These are phyloP conservation scores for Ascochyta rabiei DNA, from an alignment of 2,329 filamentous ascomycete genomes.

Conservation along the genomic window DNA sequence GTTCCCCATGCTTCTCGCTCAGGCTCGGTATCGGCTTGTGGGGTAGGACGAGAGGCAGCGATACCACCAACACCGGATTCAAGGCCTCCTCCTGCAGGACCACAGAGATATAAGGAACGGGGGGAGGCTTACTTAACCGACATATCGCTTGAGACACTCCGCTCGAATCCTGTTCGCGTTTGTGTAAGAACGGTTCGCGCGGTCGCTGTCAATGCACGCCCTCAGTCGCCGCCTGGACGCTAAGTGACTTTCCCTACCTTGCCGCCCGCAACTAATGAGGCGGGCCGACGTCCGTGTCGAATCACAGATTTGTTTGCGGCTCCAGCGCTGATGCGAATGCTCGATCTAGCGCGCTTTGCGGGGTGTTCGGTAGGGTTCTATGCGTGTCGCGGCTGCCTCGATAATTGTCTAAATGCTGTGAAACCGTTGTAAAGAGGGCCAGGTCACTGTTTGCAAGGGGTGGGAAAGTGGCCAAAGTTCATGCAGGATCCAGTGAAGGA, in stretches of 20 bases:
- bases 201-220: slow-evolving; percentile 29
- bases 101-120: slow-evolving; percentile 6
- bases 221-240: slow-evolving; percentile 13
- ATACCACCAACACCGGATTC: slow-evolving; percentile 8
- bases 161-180: slow-evolving; percentile 28
- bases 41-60: slow-evolving; percentile 20
- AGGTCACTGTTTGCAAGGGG: not conserved
- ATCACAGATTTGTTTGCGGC: slow-evolving; percentile 27
- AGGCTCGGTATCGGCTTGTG: slow-evolving; percentile 7
- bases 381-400: slow-evolving; percentile 26
- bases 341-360: slow-evolving; percentile 26
- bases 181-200: slow-evolving; percentile 29
- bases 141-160: slow-evolving; percentile 35
- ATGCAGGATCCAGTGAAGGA: not conserved
- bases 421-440: not conserved
- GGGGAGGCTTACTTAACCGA: slow-evolving; percentile 48
- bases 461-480: not conserved
- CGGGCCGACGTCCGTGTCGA: slow-evolving; percentile 28
- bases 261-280: slow-evolving; percentile 22
- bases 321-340: slow-evolving; percentile 29
- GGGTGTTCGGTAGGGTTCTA: slow-evolving; percentile 24
- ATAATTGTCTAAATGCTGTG: slow-evolving; percentile 4
- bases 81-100: slow-evolving; percentile 1
- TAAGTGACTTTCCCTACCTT: slow-evolving; percentile 3
- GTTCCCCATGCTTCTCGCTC: slow-evolving; percentile 12